Evolutionary conservation across 202 grass and related monocot genomes (phyloP), one percentile per base, ranked within the genome.

Genomic region (Miscanthus sacchariflorus): DNA sequence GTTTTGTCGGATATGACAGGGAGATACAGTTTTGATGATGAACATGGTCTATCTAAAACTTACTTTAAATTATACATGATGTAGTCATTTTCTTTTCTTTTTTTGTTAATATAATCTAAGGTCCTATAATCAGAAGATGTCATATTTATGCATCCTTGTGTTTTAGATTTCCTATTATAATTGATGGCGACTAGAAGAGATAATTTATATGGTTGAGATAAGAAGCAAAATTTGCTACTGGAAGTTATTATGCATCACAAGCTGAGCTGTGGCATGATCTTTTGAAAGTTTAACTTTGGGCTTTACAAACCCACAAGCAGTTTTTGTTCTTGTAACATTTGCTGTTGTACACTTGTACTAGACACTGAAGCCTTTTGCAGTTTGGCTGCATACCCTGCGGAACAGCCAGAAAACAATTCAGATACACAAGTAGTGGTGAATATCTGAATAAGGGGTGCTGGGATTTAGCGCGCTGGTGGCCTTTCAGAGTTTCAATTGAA

Each of bases 1-100:
- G 66, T 23, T 79, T 74, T 82, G 72, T 82, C 25, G 27, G 56
- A 79, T 68, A 78, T 79, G 73, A 72, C 36, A 38, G 15, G 21
- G 7, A 76, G 46, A 39, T 69, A 14, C 9, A 63, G 17, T 73
- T 78, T 79, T 45, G 54, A 86, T 68, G 56, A 58, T 56, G 54
- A 42, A 74, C 30, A 13, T 77, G 28, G 25, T 75, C 42, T 46
- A 72, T 88, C 39, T 68, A 23, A 72, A 77, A 27, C 70, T 82
- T 85, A 54, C 44, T 52, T 77, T 9, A 5, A 18, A 21, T 79
- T 61, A 79, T 84, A 23, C 58, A 39, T 0, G 1, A 27, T 40
- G 13, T 30, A 2, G 33, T 21, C 42, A 50, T 77, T 19, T 73
- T 72, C 3, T 4, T 67, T 13, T 6, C 5, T 48, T 74, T 11